phyloP scores from a whole-genome alignment of 495 filamentous ascomycete species.

The Hypoxylon rickii region DNA sequence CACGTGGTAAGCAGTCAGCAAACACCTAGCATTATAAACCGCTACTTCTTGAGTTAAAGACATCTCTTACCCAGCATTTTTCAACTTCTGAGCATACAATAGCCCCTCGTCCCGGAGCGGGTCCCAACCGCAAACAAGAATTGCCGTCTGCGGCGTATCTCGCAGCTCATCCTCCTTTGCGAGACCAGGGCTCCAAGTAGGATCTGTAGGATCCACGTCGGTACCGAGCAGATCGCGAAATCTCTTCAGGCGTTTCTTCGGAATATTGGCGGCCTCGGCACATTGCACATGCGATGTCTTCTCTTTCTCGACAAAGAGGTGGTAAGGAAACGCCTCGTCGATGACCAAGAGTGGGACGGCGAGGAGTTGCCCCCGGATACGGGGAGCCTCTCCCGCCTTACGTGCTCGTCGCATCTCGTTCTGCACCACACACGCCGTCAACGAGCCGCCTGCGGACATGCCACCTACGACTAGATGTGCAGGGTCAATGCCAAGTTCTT shows the following conservation, averaged over 20 bases:
- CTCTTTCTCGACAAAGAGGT: slow-evolving; percentile 40
- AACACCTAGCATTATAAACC: background rate
- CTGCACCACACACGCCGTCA: slow-evolving; percentile 50
- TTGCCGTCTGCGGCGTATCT: slow-evolving; percentile 48
- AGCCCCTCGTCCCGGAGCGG: slow-evolving; percentile 54
- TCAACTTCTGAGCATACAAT: slow-evolving; percentile 49
- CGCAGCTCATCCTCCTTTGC: slow-evolving; percentile 45
- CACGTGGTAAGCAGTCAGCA: background rate
- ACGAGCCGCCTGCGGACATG: slow-evolving; percentile 51
- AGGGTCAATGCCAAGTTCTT: slow-evolving; percentile 40
- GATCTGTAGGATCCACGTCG: slow-evolving; percentile 33
- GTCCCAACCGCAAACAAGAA: slow-evolving; percentile 54
- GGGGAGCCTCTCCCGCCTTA: slow-evolving; percentile 33
- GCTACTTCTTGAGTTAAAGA: background rate
- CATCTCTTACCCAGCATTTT: slow-evolving; percentile 50
- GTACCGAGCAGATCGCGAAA: slow-evolving; percentile 43
- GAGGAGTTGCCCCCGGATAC: slow-evolving; percentile 49
- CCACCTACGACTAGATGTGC: slow-evolving; percentile 51
- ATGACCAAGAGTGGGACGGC: slow-evolving; percentile 49
- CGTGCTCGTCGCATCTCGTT: slow-evolving; percentile 36
- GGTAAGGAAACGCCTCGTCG: slow-evolving; percentile 42
- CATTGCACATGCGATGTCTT: slow-evolving; percentile 48
- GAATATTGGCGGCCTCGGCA: slow-evolving; percentile 46
- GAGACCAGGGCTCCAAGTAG: slow-evolving; percentile 47
- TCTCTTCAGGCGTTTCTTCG: slow-evolving; percentile 36